Conservation (phyloP, 345 rosid genomes). For the Stellera chamaejasme region DNA sequence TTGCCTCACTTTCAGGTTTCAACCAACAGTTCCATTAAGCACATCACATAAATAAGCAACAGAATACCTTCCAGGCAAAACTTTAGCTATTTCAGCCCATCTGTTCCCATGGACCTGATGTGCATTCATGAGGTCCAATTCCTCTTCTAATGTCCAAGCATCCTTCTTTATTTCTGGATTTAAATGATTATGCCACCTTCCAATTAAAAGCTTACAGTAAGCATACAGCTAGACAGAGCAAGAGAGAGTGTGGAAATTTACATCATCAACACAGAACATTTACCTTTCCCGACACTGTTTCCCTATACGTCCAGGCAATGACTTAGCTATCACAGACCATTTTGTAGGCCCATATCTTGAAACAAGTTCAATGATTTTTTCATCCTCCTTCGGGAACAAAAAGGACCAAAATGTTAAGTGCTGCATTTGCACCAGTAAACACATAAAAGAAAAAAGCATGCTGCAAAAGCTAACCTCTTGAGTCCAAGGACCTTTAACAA, state of each 20-base stretch:
- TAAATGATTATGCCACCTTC: conserved; percentile 99
- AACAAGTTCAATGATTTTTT: conserved; percentile 73
- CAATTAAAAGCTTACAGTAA: not conserved
- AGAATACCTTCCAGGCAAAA: conserved; percentile 89
- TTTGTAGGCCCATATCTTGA: conserved; percentile 72
- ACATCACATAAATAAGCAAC: not conserved
- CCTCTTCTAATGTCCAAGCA: conserved; percentile 94
- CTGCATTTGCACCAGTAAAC: conserved; percentile 11
- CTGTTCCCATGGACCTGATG: conserved; percentile 73
- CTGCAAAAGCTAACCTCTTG: conserved; percentile 52
- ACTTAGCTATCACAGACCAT: conserved; percentile 89
- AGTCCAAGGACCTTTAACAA: conserved; percentile 98
- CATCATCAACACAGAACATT: not conserved
- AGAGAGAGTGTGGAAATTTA: not conserved
- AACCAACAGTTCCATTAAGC: too few relatives aligned
- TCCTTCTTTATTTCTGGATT: conserved; percentile 92
- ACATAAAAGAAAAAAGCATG: conserved; percentile 1
- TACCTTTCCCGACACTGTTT: conserved; percentile 99
- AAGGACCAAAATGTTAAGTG: conserved; percentile 11
- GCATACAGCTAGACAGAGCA: not conserved
- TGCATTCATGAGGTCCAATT: conserved; percentile 69
- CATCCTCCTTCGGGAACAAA: conserved; percentile 64
- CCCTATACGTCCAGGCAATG: conserved; percentile 94
- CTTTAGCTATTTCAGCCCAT: conserved; percentile 99
- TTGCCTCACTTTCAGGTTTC: not conserved